Percentiles rank a stretch among this genome's conserved stretches.
phyloP scores from a whole-genome alignment of 1,284 basidiomycete species.

The Fomitopsis pinicola region DNA sequence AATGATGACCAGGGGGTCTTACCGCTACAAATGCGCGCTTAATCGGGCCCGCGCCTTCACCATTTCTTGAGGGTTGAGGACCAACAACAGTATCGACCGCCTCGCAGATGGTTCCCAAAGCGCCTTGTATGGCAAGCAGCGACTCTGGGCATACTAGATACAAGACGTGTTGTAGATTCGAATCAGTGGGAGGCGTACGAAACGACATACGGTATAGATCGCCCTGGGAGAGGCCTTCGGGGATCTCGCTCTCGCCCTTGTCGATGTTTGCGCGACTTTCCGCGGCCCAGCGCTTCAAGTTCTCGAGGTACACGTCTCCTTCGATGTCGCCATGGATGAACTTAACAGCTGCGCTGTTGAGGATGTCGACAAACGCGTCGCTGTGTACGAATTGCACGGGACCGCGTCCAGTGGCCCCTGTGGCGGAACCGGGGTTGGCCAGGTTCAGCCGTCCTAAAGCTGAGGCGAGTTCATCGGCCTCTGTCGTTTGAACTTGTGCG shows the following conservation, averaged over 20 bases:
- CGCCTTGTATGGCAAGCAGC: slow-evolving; percentile 71
- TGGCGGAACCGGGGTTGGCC: slow-evolving; percentile 12
- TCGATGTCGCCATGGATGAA: slow-evolving; percentile 72
- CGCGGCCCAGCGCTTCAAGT: slow-evolving; percentile 54
- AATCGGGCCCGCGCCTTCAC: neutral
- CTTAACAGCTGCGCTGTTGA: slow-evolving; percentile 63
- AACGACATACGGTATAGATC: slow-evolving; percentile 72
- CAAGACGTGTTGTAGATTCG: slow-evolving; percentile 1
- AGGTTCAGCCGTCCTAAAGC: slow-evolving; percentile 57
- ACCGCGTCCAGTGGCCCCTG: slow-evolving; percentile 8
- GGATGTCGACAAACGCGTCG: slow-evolving; percentile 47
- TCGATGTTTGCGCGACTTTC: slow-evolving; percentile 65
- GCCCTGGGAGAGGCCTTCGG: slow-evolving; percentile 66
- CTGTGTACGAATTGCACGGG: slow-evolving; percentile 48
- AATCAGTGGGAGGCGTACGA: neutral
- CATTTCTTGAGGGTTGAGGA: slow-evolving; percentile 6
- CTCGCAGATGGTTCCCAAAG: slow-evolving; percentile 78
- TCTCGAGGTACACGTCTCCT: slow-evolving; percentile 63
- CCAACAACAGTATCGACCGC: slow-evolving; percentile 69
- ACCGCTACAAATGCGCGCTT: slow-evolving; percentile 77
- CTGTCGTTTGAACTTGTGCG: slow-evolving; percentile 6
- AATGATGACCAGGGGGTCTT: slow-evolving; percentile 89
- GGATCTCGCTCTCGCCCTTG: slow-evolving; percentile 75
- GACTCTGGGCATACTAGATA: slow-evolving; percentile 64
- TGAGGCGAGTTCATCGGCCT: slow-evolving; percentile 47